Conservation (phyloP, 179 eudicot genomes). For the Heliamphora pulchella region DNA sequence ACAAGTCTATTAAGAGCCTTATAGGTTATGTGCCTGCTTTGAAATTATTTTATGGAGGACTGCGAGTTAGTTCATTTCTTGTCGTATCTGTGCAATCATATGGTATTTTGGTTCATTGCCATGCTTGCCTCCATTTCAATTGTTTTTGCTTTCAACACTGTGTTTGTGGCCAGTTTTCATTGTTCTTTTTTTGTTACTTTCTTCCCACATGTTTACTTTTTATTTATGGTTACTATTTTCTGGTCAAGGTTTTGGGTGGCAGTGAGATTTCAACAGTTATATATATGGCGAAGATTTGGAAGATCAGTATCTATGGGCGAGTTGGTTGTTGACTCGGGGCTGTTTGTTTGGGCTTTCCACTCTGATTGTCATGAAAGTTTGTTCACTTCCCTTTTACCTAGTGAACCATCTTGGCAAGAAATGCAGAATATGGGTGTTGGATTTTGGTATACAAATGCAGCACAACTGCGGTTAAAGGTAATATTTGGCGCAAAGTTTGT, state of each 20-base stretch:
- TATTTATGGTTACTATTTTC: background rate
- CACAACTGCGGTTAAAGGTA: constrained; percentile 83
- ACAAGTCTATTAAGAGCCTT: background rate
- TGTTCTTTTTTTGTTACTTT: background rate
- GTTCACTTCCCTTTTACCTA: constrained; percentile 52
- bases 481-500: constrained; percentile 13
- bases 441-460: constrained; percentile 71
- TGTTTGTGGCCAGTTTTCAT: background rate
- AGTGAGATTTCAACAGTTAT: constrained; percentile 69
- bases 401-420: constrained; percentile 86
- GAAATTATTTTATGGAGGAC: background rate
- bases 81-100: constrained; percentile 2
- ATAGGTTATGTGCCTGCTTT: background rate
- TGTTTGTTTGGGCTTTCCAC: constrained; percentile 89
- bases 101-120: background rate
- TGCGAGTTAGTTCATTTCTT: background rate
- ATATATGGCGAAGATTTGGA: constrained; percentile 39
- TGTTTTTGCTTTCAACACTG: background rate
- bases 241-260: constrained; percentile 78
- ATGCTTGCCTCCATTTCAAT: background rate
- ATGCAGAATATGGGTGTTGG: constrained; percentile 85
- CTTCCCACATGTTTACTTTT: background rate
- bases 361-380: constrained; percentile 92
- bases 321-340: constrained; percentile 49
- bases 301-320: constrained; percentile 49